Evolutionary conservation across 73 alveolate genomes (phyloP).

Genomic region (Breviolum minutum): DNA sequence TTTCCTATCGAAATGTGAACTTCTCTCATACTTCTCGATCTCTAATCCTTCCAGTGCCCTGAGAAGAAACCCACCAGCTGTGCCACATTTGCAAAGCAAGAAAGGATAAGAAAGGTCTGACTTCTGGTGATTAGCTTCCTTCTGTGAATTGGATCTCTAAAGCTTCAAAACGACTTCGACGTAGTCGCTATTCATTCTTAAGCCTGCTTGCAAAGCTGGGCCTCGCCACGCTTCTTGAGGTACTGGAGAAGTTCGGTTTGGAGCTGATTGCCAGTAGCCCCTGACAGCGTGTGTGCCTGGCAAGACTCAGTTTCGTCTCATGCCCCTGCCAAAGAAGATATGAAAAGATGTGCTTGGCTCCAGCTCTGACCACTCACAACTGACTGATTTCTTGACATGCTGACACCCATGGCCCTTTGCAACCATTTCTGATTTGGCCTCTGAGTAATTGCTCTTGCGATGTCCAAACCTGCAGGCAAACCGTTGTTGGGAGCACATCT

Average conservation of each 20-base stretch:
- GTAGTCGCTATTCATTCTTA: too few relatives aligned
- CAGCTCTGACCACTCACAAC: background rate
- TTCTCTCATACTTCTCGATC: too few relatives aligned
- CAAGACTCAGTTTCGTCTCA: background rate
- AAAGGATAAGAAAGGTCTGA: too few relatives aligned
- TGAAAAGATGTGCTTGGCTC: background rate
- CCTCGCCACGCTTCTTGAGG: slow-evolving; percentile 88
- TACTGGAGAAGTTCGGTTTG: slow-evolving; percentile 80
- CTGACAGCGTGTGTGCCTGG: slow-evolving; percentile 95
- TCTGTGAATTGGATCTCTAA: background rate
- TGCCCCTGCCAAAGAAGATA: background rate
- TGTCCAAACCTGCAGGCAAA: slow-evolving; percentile 12
- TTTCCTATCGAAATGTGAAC: too few relatives aligned
- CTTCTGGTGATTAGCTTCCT: too few relatives aligned
- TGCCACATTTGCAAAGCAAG: too few relatives aligned
- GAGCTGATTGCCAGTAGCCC: slow-evolving; percentile 92
- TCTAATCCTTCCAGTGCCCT: too few relatives aligned
- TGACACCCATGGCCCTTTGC: background rate
- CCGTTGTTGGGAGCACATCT: background rate
- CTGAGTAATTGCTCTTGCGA: slow-evolving; percentile 11
- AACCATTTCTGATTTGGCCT: background rate
- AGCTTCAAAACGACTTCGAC: background rate
- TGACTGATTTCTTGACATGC: background rate
- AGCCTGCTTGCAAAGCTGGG: background rate
- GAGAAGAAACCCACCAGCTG: too few relatives aligned